Base-by-base conservation (phyloP, 192 early-diverging fungal species). In the Podila epigama region DNA sequence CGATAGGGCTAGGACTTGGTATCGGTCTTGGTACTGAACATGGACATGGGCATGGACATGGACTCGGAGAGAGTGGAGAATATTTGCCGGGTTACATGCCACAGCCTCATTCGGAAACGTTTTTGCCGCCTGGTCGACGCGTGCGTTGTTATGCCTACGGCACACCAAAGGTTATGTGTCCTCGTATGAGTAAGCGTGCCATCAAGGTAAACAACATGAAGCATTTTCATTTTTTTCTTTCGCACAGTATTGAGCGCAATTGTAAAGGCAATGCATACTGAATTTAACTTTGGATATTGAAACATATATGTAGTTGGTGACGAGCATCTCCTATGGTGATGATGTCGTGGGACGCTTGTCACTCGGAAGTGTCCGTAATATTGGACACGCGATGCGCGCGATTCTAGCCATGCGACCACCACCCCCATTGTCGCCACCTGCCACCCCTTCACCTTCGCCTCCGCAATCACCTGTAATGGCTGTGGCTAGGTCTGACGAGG, bases 81-180 rank as follows among this genome's bases (percentile, higher is more conserved):
- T 77, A 63, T 44, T 29, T 77, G 42, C 73, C 73, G 3, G 73
- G 73, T 2, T 77, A 64, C 28, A 33, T 63, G 60, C 66, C 66
- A 12, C 37, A 42, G 11, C 51, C 42, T 12, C 52, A 50, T 31
- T 51, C 53, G 0, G 72, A 68, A 28, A 61, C 66, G 25, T 77
- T 68, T 56, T 55, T 86, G 27, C 85, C 85, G 39, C 66, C 79
- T 13, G 81, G 81, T 51, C 63, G 82, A 1, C 69, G 77, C 28
- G 79, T 86, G 28, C 69, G 82, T 12, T 75, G 75, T 28, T 84
- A 81, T 75, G 81, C 79, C 0, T 84, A 83, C 51, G 84, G 79
- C 0, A 42, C 78, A 9, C 84, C 84, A 16, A 81, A 79, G 22
- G 77, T 81, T 10, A 83, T 83, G 82, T 79, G 75, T 39, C 68